Evolutionary conservation across 441 rosid species (phyloP).

Genomic region (Erodium moschatum): DNA sequence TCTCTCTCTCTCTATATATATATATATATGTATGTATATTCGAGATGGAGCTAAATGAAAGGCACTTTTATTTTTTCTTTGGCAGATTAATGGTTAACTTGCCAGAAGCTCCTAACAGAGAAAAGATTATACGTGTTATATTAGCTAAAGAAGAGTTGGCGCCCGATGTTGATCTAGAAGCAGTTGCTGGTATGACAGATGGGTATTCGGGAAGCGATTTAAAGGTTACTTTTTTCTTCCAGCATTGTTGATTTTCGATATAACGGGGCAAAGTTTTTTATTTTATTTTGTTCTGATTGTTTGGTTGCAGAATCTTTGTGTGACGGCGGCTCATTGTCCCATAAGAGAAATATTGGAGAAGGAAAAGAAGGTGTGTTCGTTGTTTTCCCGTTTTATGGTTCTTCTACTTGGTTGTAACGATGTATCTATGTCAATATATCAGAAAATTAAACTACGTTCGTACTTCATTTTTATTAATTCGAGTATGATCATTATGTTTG

Average conservation of each 20-base stretch:
- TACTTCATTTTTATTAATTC: too few species aligned
- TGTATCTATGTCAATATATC: too few species aligned
- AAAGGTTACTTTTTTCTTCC: slow-evolving; percentile 43
- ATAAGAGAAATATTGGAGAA: slow-evolving; percentile 85
- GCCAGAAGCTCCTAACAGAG: slow-evolving; percentile 81
- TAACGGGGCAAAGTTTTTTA: too few species aligned
- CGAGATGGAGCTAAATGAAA: background rate
- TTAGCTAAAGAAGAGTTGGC: slow-evolving; percentile 82
- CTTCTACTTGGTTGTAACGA: background rate
- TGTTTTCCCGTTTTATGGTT: background rate
- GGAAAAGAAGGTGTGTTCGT: slow-evolving; percentile 79
- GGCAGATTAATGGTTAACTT: slow-evolving; percentile 90
- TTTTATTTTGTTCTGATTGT: background rate
- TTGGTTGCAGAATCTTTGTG: slow-evolving; percentile 72
- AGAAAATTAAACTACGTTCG: too few species aligned
- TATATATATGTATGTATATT: background rate
- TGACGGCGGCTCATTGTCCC: slow-evolving; percentile 95
- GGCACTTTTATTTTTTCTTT: slow-evolving; percentile 15
- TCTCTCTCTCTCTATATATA: too few species aligned
- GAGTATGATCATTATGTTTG: too few species aligned
- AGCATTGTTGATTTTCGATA: background rate
- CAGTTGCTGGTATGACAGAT: slow-evolving; percentile 79
- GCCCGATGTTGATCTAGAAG: slow-evolving; percentile 63
- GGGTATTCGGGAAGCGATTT: slow-evolving; percentile 98
- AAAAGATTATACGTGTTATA: slow-evolving; percentile 69